These are phyloP conservation scores for Fusarium ambrosium DNA, from an alignment of 2,329 filamentous ascomycete genomes.

Conservation along the genomic window DNA sequence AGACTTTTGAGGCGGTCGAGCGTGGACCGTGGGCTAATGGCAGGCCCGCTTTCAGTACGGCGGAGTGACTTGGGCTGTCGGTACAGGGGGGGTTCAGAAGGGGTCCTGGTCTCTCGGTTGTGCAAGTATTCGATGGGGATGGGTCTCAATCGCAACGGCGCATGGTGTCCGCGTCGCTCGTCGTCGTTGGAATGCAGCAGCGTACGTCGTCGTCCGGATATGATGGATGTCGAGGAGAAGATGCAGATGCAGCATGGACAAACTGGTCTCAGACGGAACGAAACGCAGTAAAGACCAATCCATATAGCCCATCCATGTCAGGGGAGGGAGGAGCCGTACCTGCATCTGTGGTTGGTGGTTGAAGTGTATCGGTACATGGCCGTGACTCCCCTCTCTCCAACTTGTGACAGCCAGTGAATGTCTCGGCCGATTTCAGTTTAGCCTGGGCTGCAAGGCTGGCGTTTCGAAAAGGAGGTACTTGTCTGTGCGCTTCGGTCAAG, in stretches of 20 bases:
- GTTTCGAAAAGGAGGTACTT: conserved; percentile 5
- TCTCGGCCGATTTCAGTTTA: conserved; percentile 3
- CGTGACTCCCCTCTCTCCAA: conserved; percentile 25
- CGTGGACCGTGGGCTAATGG: conserved; percentile 34
- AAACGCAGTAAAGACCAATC: conserved; percentile 12
- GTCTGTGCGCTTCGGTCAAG: conserved; percentile 19
- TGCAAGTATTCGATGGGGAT: conserved; percentile 1
- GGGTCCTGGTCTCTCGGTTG: conserved; percentile 4
- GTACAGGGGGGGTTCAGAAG: conserved; percentile 10
- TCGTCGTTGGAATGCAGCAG: conserved; percentile 4
- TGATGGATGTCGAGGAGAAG: neutral
- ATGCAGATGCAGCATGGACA: conserved; percentile 27
- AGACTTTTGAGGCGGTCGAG: conserved; percentile 21
- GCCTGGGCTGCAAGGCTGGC: conserved; percentile 9
- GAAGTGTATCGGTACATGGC: conserved; percentile 27
- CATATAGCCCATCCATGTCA: conserved; percentile 44
- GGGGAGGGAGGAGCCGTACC: conserved; percentile 44
- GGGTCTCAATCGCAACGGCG: conserved; percentile 12
- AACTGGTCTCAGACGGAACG: conserved; percentile 31
- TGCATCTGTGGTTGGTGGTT: conserved; percentile 47
- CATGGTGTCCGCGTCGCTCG: conserved; percentile 16
- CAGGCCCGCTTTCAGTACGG: conserved; percentile 40
- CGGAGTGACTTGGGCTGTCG: conserved; percentile 16
- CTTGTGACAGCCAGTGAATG: conserved; percentile 29
- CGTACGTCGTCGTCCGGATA: conserved; percentile 5